Evolutionary conservation across 305 asterid genomes (phyloP).

Genomic region (Lippia alba): DNA sequence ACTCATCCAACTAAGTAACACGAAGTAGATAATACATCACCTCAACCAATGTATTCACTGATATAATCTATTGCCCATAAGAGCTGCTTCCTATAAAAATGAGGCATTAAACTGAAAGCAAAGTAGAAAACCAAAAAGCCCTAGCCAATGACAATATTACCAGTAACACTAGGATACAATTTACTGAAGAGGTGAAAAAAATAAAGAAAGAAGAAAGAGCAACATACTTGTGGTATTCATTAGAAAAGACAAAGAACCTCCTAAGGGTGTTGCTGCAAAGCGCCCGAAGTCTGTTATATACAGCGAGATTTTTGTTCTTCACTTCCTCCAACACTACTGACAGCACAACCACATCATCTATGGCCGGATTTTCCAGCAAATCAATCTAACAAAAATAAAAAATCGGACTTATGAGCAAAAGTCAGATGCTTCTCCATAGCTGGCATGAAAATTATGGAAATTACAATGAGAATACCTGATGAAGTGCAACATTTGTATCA

Average conservation of each 20-base stretch:
- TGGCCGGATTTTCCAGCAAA: slow-evolving; percentile 89
- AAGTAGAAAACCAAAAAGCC: slow-evolving; percentile 15
- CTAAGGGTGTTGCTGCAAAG: slow-evolving; percentile 74
- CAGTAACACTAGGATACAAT: not conserved
- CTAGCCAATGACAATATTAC: slow-evolving; percentile 4
- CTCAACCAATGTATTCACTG: slow-evolving; percentile 9
- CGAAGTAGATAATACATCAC: slow-evolving; percentile 20
- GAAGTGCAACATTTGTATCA: slow-evolving; percentile 93
- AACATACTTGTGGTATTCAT: slow-evolving; percentile 91
- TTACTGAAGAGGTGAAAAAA: slow-evolving; percentile 19
- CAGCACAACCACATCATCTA: slow-evolving; percentile 91
- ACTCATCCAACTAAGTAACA: slow-evolving; percentile 18
- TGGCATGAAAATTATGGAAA: slow-evolving; percentile 9
- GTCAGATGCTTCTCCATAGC: not conserved
- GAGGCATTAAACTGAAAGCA: slow-evolving; percentile 15
- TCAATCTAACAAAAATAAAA: slow-evolving; percentile 67
- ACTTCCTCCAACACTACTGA: slow-evolving; percentile 93
- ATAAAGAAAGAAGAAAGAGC: slow-evolving; percentile 19
- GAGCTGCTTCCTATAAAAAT: slow-evolving; percentile 18
- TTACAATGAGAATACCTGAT: slow-evolving; percentile 57
- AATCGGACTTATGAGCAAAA: slow-evolving; percentile 20
- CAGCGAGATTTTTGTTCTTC: slow-evolving; percentile 80
- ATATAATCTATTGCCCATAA: not conserved
- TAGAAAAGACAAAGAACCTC: slow-evolving; percentile 87
- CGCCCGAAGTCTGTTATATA: slow-evolving; percentile 86